Percentiles rank a stretch among this genome's conserved stretches.
Conservation (phyloP, 192 early-diverging fungal genomes). For the Tieghemiomyces parasiticus region DNA sequence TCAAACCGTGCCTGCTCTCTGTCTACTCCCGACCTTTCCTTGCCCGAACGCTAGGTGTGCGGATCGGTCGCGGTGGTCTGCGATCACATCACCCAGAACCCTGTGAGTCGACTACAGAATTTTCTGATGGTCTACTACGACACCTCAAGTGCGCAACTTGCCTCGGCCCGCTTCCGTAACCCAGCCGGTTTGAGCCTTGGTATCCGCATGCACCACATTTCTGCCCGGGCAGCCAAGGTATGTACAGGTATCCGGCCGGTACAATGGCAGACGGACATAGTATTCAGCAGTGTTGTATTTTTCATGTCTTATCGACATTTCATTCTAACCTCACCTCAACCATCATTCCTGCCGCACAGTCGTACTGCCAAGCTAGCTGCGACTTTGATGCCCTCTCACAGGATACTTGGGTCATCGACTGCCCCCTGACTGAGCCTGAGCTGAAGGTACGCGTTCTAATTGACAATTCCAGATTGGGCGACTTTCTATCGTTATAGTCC, state of each 20-base stretch:
- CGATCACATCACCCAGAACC: background rate
- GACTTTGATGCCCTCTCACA: background rate
- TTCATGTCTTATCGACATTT: background rate
- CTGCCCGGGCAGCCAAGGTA: conserved; percentile 1
- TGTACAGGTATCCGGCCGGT: background rate
- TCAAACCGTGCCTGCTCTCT: too few relatives aligned
- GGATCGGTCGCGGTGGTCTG: background rate
- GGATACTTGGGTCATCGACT: conserved; percentile 3
- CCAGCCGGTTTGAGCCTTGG: too few relatives aligned
- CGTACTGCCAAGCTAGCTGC: conserved; percentile 2
- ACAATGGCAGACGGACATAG: background rate
- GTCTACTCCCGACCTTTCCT: background rate
- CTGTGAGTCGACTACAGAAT: background rate
- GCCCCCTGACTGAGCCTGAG: background rate
- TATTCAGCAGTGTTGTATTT: background rate
- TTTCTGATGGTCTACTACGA: background rate
- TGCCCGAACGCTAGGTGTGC: background rate
- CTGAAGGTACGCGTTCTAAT: background rate
- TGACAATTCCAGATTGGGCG: background rate
- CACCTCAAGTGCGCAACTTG: background rate
- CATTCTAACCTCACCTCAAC: background rate
- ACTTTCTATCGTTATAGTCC: background rate
- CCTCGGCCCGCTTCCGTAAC: background rate
- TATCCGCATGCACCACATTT: background rate
- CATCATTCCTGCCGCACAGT: background rate